Percentiles rank a stretch among this genome's conserved stretches.
Conservation (phyloP, 768 basidiomycete genomes). For the Boletus barrowsii region DNA sequence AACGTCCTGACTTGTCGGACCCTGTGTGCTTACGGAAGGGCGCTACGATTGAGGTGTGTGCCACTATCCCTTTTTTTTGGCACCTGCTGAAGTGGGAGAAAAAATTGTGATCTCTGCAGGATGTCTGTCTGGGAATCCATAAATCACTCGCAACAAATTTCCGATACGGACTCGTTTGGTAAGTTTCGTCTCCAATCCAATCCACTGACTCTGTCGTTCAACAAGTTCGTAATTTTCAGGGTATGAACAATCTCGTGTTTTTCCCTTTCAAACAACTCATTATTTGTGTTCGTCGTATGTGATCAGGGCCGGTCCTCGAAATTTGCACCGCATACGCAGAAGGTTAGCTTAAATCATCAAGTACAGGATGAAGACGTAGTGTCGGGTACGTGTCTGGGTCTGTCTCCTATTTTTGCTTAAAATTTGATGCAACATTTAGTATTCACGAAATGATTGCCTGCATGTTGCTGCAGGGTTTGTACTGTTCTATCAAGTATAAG, state of each 20-base stretch:
- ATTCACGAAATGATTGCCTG: constrained; percentile 29
- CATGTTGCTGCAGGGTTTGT: too few relatives aligned
- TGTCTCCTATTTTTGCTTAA: neutral
- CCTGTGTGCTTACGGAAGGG: constrained; percentile 90
- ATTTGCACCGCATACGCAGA: constrained; percentile 91
- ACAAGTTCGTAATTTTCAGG: constrained; percentile 17
- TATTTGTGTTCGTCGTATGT: neutral
- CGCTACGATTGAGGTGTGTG: constrained; percentile 80
- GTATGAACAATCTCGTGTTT: constrained; percentile 12
- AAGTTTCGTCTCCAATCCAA: constrained; percentile 24
- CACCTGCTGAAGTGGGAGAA: too few relatives aligned
- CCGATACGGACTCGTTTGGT: constrained; percentile 94
- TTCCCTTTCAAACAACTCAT: neutral
- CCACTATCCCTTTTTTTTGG: neutral
- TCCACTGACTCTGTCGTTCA: neutral
- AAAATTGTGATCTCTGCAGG: constrained; percentile 35
- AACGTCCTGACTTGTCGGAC: constrained; percentile 85
- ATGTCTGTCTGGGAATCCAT: constrained; percentile 92
- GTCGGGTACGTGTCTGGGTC: constrained; percentile 57
- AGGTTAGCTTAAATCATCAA: constrained; percentile 80
- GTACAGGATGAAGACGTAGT: constrained; percentile 89
- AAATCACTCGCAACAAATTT: constrained; percentile 87
- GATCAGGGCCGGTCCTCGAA: constrained; percentile 87
- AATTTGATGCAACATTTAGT: constrained; percentile 15
- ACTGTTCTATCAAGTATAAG: too few relatives aligned